phyloP scores from a whole-genome alignment of 2,329 filamentous ascomycete genomes.

The Epichloe aotearoae region DNA sequence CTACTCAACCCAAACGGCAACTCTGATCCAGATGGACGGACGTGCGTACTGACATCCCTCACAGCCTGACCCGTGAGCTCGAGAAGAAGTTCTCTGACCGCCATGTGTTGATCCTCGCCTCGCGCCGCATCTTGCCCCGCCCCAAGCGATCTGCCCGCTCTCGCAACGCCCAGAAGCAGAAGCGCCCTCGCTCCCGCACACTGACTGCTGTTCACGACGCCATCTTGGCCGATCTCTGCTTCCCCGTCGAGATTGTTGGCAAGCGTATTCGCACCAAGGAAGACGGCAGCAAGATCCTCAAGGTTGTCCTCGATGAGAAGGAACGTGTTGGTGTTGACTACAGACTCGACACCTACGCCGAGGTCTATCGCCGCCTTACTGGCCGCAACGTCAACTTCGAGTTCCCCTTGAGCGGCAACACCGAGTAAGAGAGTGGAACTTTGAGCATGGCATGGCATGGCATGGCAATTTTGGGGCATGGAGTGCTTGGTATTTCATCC shows the following conservation, averaged over 20 bases:
- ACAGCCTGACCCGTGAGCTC: constrained; percentile 95
- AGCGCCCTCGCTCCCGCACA: constrained; percentile 94
- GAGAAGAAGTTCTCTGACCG: constrained; percentile 99
- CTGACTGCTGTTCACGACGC: constrained; percentile 98
- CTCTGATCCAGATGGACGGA: neutral
- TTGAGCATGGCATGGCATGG: constrained; percentile 4
- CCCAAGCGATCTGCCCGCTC: constrained; percentile 97
- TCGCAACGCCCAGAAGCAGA: constrained; percentile 94
- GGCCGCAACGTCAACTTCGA: constrained; percentile 95
- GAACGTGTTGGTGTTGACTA: constrained; percentile 99
- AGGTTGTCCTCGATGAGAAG: constrained; percentile 99
- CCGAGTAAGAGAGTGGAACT: constrained; percentile 51
- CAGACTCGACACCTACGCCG: constrained; percentile 97
- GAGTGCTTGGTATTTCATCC: constrained; percentile 19
- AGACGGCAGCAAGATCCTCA: constrained; percentile 95
- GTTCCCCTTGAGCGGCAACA: constrained; percentile 70
- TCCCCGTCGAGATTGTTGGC: constrained; percentile 99
- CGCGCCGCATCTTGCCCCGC: constrained; percentile 95
- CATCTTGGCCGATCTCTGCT: constrained; percentile 96
- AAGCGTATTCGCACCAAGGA: constrained; percentile 98
- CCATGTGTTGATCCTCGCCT: constrained; percentile 97
- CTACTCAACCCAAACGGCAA: neutral
- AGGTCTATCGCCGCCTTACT: constrained; percentile 97
- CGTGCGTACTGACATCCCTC: neutral
- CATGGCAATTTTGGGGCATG: constrained; percentile 5